Evolutionary conservation across 1,284 basidiomycete species (phyloP), one percentile per base, ranked within the genome.

Genomic region (Schizophyllum amplum): DNA sequence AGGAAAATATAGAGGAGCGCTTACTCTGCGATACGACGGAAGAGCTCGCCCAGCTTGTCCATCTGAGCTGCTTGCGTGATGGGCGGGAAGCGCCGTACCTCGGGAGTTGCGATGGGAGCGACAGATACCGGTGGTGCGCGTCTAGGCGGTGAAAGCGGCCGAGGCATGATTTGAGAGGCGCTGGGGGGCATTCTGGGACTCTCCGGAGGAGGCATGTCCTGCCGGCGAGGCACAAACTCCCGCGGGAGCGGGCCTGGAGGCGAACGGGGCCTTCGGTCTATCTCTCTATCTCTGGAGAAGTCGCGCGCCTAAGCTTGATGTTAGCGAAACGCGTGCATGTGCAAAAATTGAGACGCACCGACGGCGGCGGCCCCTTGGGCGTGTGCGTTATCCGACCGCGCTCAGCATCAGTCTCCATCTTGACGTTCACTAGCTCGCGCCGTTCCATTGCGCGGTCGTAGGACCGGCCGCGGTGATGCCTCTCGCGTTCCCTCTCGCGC

Each of bases 1-100:
- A 51, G 42, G 46, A n/a, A 52, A 54, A 23, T 55, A 20, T 22
- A 51, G 46, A 17, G 56, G 56, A 33, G 57, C 33, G 61, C 73
- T 57, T 53, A 80, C 78, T 72, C 74, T 55, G 77, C 74, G 49
- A 80, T 68, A 52, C 69, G 60, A 46, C 67, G 66, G 58, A 73
- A 72, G 42, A 71, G 55, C 5, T 62, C 60, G 21, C 66, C 54
- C 58, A 69, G 52, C 54, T 56, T 62, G 57, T 55, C 54, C 13
- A 51, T 25, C 26, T 53, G 47, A 54, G 47, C 20, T 9, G 49
- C 24, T 21, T 51, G n/a, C 27, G 55, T 25, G 21, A 9, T n/a
- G 24, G 54, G 25, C 21, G 23, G 20, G 27, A 26, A 24, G 24
- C 20, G 24, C 21, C 48, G 21, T 54, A 23, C 56, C 51, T 53